Base-by-base conservation (phyloP, 306 rosid species). In the Quercus dentata region DNA sequence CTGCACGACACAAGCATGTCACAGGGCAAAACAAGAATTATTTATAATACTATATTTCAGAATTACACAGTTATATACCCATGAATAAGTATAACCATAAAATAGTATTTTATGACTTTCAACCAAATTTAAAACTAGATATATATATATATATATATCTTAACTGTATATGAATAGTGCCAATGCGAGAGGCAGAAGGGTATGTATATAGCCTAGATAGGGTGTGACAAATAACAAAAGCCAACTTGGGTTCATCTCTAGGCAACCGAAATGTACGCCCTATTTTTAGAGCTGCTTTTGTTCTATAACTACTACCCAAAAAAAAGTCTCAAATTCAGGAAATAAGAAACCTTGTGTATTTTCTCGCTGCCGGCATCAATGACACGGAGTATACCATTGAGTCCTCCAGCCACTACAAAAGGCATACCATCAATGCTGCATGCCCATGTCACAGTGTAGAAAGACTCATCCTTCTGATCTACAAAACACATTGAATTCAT, bases 401-500 rank as follows among this genome's bases (percentile, higher is more conserved):
- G 76, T 85, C 99, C 99, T 78, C 98, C 99, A 70, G 96, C 98
- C 78, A 93, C 96, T 56, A 88, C 85, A 81, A 85, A 75, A 0
- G 99, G 96, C 59, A 79, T 71, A 64, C 99, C 98, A 76, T 92
- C 88, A 6, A 69, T 68, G 67, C 78, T 80, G 83, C 94, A 88
- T 12, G 99, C 98, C 99, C 98, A 95, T 73, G 94, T 87, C 74
- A 89, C 94, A 59, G 96, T 87, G 91, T 91, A 95, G 83, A 95
- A 95, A 59, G 99, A 91, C 81, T 93, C 99, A 77, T 95, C 97
- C 97, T 93, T 95, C 99, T 95, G 97, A 82, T 89, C 89, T 84
- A 90, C 93, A 88, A 56, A 87, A 78, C 71, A 83, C 74, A 78
- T 79, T 30, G 73, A 75, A 79, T 30, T 78, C 83, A 80, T 73